Conservation (phyloP, 139 green algal genomes). For the Protoeuglena noctilucae region DNA sequence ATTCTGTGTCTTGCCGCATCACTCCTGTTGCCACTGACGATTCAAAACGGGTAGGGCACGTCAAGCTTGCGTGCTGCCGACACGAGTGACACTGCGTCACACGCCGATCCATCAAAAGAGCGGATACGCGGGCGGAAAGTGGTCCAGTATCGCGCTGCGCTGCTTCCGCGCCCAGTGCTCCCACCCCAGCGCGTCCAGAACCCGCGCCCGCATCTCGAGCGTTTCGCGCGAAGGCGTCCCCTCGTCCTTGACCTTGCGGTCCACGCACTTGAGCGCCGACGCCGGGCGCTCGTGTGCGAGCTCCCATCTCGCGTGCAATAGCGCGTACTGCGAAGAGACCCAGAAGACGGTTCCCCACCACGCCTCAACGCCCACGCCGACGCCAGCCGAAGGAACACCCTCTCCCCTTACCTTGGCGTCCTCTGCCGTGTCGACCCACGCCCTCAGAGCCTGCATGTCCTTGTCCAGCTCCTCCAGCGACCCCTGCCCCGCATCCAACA, state of each 20-base stretch:
- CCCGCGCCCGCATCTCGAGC: constrained; percentile 18
- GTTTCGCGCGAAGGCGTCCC: constrained; percentile 19
- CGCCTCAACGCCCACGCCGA: constrained; percentile 41
- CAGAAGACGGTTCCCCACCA: too few relatives aligned
- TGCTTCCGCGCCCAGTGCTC: background rate
- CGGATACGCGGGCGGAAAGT: background rate
- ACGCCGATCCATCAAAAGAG: background rate
- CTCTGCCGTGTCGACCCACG: background rate
- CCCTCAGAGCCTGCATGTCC: background rate
- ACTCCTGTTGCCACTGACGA: too few relatives aligned
- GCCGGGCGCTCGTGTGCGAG: constrained; percentile 19
- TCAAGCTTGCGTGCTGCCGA: too few relatives aligned
- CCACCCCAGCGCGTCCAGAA: constrained; percentile 14
- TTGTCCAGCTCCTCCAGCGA: constrained; percentile 32
- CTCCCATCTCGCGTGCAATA: constrained; percentile 44
- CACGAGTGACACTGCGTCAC: too few relatives aligned
- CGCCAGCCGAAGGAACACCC: background rate
- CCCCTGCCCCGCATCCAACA: constrained; percentile 14
- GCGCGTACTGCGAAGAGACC: constrained; percentile 21
- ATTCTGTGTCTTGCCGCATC: too few relatives aligned
- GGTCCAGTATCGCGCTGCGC: background rate
- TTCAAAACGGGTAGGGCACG: too few relatives aligned
- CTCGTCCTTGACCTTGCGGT: constrained; percentile 18
- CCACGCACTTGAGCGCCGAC: constrained; percentile 17
- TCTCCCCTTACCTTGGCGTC: background rate